Conservation (phyloP, 257 asterid species). For the Solanum verrucosum region DNA sequence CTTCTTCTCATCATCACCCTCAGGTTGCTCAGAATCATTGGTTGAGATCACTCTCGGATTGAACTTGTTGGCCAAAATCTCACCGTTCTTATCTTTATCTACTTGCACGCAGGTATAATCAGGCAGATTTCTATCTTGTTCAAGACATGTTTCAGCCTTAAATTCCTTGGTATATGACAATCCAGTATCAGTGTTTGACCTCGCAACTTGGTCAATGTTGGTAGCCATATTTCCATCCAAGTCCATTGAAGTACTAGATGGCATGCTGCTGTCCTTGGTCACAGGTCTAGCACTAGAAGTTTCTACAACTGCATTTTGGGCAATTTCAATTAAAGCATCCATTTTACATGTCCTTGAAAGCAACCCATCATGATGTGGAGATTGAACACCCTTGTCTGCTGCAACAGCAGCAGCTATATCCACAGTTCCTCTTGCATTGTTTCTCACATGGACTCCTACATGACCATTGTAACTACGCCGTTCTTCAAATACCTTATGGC, state of each 20-base stretch:
- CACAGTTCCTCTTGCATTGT: constrained; percentile 35
- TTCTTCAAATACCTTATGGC: constrained; percentile 85
- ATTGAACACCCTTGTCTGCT: constrained; percentile 21
- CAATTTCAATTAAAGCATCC: constrained; percentile 52
- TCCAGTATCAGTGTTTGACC: constrained; percentile 21
- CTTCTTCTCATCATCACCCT: constrained; percentile 20
- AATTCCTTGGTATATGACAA: constrained; percentile 25
- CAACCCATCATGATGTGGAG: constrained; percentile 25
- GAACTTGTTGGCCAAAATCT: constrained; percentile 15
- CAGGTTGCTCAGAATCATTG: constrained; percentile 26
- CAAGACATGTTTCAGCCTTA: constrained; percentile 16
- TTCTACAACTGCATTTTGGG: constrained; percentile 31
- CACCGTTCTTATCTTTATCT: constrained; percentile 20
- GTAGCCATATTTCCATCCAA: constrained; percentile 31
- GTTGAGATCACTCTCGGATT: constrained; percentile 19
- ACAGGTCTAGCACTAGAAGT: constrained; percentile 21
- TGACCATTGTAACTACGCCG: constrained; percentile 77
- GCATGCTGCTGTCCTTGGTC: constrained; percentile 18
- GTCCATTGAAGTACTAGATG: constrained; percentile 22
- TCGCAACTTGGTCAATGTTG: constrained; percentile 12
- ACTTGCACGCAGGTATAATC: constrained; percentile 20
- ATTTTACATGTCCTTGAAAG: constrained; percentile 33
- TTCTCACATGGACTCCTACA: constrained; percentile 83
- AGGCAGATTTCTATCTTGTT: constrained; percentile 19
- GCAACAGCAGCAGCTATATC: constrained; percentile 23